A percentile compares a stretch with the other conserved stretches of the same genome.
phyloP scores from a whole-genome alignment of 1,284 basidiomycete genomes.

The Dichomitus squalens region DNA sequence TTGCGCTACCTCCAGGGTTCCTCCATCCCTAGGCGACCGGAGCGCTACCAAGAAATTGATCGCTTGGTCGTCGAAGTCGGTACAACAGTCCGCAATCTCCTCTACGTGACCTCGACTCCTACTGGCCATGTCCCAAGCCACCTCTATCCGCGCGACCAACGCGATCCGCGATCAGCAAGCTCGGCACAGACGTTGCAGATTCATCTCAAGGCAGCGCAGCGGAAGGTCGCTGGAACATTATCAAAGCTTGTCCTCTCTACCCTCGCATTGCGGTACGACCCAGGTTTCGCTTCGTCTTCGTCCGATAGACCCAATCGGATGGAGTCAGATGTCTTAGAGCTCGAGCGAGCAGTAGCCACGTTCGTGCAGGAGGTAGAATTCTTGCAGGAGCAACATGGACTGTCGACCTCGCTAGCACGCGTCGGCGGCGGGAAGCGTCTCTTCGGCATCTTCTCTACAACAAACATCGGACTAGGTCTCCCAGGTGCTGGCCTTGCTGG shows the following conservation, averaged over 20 bases:
- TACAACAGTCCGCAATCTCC: conserved; percentile 69
- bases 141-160: conserved; percentile 54
- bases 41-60: conserved; percentile 62
- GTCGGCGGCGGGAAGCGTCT: conserved; percentile 53
- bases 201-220: conserved; percentile 67
- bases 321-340: conserved; percentile 75
- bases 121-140: conserved; percentile 62
- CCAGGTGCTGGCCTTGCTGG: conserved; percentile 73
- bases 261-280: conserved; percentile 77
- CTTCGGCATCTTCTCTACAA: conserved; percentile 60
- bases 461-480: conserved; percentile 68
- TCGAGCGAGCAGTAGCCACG: conserved; percentile 71
- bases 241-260: conserved; percentile 78
- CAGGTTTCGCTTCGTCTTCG: conserved; percentile 51
- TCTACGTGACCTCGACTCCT: conserved; percentile 70
- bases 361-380: conserved; percentile 77
- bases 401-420: conserved; percentile 33
- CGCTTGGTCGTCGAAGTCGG: conserved; percentile 67
- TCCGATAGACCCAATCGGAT: conserved; percentile 70
- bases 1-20: conserved; percentile 57
- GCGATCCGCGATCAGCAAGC: conserved; percentile 44
- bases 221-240: conserved; percentile 77
- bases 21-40: conserved; percentile 40
- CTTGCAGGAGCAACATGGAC: conserved; percentile 43
- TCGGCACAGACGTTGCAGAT: conserved; percentile 52